Conservation (phyloP, 2,329 filamentous ascomycete genomes). For the Magnaporthiopsis incrustans region DNA sequence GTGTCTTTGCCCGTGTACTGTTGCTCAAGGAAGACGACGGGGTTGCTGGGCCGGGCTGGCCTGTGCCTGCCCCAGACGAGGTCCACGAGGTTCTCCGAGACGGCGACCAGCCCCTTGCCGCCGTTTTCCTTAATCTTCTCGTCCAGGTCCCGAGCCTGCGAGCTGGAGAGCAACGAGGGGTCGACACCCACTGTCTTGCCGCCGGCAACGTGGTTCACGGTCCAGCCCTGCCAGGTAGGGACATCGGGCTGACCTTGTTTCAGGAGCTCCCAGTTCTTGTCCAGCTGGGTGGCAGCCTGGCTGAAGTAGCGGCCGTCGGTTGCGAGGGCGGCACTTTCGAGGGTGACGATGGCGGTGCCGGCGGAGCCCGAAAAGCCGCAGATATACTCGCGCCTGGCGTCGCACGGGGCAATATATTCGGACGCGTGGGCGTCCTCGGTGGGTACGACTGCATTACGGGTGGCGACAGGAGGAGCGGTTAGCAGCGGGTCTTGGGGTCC, state of each 20-base stretch:
- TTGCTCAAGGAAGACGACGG: slow-evolving; percentile 61
- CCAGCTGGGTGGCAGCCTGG: slow-evolving; percentile 84
- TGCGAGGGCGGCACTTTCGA: slow-evolving; percentile 78
- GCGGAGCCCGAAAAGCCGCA: slow-evolving; percentile 93
- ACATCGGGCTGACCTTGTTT: slow-evolving; percentile 93
- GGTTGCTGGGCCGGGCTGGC: slow-evolving; percentile 67
- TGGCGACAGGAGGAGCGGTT: neutral
- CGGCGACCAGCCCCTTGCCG: slow-evolving; percentile 64
- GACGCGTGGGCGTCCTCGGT: slow-evolving; percentile 97
- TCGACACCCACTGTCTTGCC: slow-evolving; percentile 89
- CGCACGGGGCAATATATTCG: slow-evolving; percentile 95
- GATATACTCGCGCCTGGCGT: slow-evolving; percentile 84
- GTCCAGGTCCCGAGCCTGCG: slow-evolving; percentile 57
- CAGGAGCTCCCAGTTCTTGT: slow-evolving; percentile 81
- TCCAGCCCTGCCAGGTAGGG: slow-evolving; percentile 97
- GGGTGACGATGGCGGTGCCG: slow-evolving; percentile 82
- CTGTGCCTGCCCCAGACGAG: slow-evolving; percentile 72
- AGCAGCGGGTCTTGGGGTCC: neutral
- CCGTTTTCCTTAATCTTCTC: slow-evolving; percentile 84
- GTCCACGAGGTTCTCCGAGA: slow-evolving; percentile 83
- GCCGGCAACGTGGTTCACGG: slow-evolving; percentile 73
- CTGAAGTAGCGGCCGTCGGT: slow-evolving; percentile 98
- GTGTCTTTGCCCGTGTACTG: slow-evolving; percentile 78
- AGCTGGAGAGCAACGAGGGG: slow-evolving; percentile 71
- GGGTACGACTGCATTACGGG: slow-evolving; percentile 62